Evolutionary conservation across 768 basidiomycete species (phyloP), one percentile per base, ranked within the genome.

Genomic region (Russula foetens): DNA sequence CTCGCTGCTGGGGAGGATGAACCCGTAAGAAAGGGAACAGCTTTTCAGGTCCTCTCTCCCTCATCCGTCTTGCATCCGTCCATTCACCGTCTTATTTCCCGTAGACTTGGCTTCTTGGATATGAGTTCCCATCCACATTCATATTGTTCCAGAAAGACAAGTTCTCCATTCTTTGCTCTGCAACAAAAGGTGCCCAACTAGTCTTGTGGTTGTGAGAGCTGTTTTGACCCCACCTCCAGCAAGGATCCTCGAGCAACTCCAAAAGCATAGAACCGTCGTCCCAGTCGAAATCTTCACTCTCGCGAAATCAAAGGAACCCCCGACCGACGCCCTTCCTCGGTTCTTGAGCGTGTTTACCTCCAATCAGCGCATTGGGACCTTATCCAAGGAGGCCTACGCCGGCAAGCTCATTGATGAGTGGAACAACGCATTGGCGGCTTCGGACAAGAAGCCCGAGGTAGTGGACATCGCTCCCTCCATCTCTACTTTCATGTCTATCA

Each of bases 81-180:
- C 67, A 56, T 53, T 54, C 51, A 52, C 39, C 28, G 33, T 39
- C 33, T 23, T 47, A 12, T 51, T 46, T 53, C 28, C 50, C 41
- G 26, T 65, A 97, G 96, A 95, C 94, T 70, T 97, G 94, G 91
- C 79, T 99, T 19, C 81, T 98, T 41, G 96, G 95, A 15, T 98
- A 94, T 72, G 96, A 99, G 73, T 98, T 98, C 69, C 97, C 96
- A 2, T 92, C 93, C 0, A 98, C 96, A 0, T 77, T 98, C 29
- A 80, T 95, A 59, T 76, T 98, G 21, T 89, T 98, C 68, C 81
- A 85, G 59, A 87, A 87, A 68, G 77, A 86, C 56, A 88, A 82
- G 68, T 74, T 98, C 21, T 76, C 77, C 35, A 86, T 98, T 43
- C 75, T 97, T 28, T 94, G 91, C 64, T 95, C 92, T 24, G 81